phyloP scores from a whole-genome alignment of 495 filamentous ascomycete species.

The Thermothielavioides terrestris region DNA sequence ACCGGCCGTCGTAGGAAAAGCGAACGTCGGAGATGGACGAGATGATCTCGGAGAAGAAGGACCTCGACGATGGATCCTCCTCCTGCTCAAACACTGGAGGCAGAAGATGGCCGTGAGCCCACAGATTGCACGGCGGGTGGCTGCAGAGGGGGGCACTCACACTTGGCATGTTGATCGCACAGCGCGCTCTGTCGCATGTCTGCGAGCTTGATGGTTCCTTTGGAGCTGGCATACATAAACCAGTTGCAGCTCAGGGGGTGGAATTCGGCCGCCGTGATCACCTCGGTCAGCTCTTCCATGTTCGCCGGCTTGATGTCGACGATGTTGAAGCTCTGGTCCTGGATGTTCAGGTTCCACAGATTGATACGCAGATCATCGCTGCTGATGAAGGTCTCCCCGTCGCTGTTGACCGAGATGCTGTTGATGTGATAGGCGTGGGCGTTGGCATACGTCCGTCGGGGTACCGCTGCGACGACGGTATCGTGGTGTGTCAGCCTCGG shows the following conservation, averaged over 20 bases:
- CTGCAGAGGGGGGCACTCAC: conserved; percentile 47
- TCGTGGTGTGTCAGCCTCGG: conserved; percentile 96
- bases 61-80: conserved; percentile 95
- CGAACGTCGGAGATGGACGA: conserved; percentile 98
- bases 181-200: conserved; percentile 96
- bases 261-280: conserved; percentile 97
- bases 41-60: conserved; percentile 99
- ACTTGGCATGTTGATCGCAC: conserved; percentile 90
- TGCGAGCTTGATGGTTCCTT: conserved; percentile 96
- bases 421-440: conserved; percentile 99
- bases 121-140: not conserved
- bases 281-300: conserved; percentile 98
- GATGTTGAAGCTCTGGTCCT: conserved; percentile 99
- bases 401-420: conserved; percentile 98
- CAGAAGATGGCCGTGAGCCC: conserved; percentile 5
- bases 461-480: conserved; percentile 94
- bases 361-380: conserved; percentile 97
- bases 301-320: conserved; percentile 99
- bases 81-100: conserved; percentile 90
- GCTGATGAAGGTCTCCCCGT: conserved; percentile 98
- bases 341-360: conserved; percentile 97
- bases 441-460: conserved; percentile 92
- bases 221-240: conserved; percentile 99
- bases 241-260: conserved; percentile 96
- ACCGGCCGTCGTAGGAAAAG: conserved; percentile 91